Evolutionary conservation across 1,139 yeast genomes (phyloP), one percentile per base, ranked within the genome.

Genomic region (Sugiyamaella japonica): DNA sequence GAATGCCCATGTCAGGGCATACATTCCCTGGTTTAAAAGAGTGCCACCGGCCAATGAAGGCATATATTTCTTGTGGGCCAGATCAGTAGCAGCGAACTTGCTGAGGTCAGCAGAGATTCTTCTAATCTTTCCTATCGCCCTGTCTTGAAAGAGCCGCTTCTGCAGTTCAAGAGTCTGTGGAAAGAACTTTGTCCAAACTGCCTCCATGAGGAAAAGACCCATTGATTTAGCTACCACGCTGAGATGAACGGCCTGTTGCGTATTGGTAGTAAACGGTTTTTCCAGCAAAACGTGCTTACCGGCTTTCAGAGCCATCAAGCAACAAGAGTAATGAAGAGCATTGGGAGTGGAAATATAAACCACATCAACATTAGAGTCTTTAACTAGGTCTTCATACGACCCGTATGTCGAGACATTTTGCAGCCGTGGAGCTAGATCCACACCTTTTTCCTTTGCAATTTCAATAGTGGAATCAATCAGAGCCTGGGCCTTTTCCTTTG

Each of bases 131-230:
- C 85, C 85, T 82, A 45, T 65, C 12, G 72, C 69, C 56, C 74
- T 69, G 31, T 79, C 76, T 15, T 74, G 72, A 57, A 75, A 77
- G 4, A 45, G 15, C 25, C 82, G 63, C 54, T 71, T 55, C 56
- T 74, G 70, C 52, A 81, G 67, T 28, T 70, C 70, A 20, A 63
- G 56, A 41, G 77, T 70, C 13, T 78, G 64, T 2, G 86, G 86
- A 70, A 82, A 78, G 64, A 79, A 82, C 49, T 85, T 72, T 1
- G 85, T 79, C 86, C 86, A 83, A 54, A 82, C 77, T 2, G 80
- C 86, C 13, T 82, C 86, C 84, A 82, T 78, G 51, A 81, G 70
- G 61, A 77, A 81, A 50, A 76, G 70, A 1, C 71, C 67, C 62
- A 76, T 73, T 50, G 68, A 62, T 58, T 71, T 70, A 7, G 86